A percentile compares a stretch with the other conserved stretches of the same genome.
phyloP scores from a whole-genome alignment of 352 stramenopile genomes.

The Pythium periplocum region DNA sequence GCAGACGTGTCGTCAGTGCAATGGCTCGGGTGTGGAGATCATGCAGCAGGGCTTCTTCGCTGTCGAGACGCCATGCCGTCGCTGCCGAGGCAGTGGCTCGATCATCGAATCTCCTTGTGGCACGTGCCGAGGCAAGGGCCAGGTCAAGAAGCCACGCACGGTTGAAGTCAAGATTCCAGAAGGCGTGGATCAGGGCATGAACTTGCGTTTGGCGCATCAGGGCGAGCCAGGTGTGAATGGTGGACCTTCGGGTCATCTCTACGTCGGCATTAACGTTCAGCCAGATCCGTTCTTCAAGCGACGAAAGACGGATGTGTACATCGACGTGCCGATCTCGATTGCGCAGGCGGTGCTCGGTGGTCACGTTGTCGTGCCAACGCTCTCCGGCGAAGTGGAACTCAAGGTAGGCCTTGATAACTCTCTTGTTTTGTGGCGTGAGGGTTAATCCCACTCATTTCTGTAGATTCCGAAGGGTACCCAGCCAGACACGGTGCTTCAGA shows the following conservation, averaged over 20 bases:
- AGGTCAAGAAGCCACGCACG: slow-evolving; percentile 87
- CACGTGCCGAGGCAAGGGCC: slow-evolving; percentile 74
- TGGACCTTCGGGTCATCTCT: slow-evolving; percentile 90
- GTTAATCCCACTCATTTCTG: slow-evolving; percentile 1
- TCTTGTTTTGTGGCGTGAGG: neutral
- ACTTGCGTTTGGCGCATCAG: slow-evolving; percentile 91
- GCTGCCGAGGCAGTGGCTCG: slow-evolving; percentile 70
- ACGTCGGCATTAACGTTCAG: slow-evolving; percentile 93
- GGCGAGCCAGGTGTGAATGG: slow-evolving; percentile 84
- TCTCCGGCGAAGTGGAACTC: slow-evolving; percentile 96
- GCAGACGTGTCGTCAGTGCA: slow-evolving; percentile 74
- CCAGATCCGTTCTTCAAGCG: slow-evolving; percentile 95
- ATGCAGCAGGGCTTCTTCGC: slow-evolving; percentile 89
- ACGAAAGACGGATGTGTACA: slow-evolving; percentile 92
- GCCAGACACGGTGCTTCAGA: slow-evolving; percentile 93
- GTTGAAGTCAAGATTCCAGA: slow-evolving; percentile 94
- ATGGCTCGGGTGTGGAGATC: slow-evolving; percentile 81
- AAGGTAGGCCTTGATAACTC: slow-evolving; percentile 56
- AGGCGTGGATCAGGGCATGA: slow-evolving; percentile 96
- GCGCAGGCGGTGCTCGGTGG: slow-evolving; percentile 92
- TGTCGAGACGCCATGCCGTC: slow-evolving; percentile 81
- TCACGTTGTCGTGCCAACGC: slow-evolving; percentile 94
- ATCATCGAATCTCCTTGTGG: slow-evolving; percentile 83
- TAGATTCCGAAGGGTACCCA: slow-evolving; percentile 92
- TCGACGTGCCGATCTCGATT: slow-evolving; percentile 92